These are phyloP conservation scores for Musa itinerans DNA, from an alignment of 176 grass and related monocot species.

Conservation along the genomic window DNA sequence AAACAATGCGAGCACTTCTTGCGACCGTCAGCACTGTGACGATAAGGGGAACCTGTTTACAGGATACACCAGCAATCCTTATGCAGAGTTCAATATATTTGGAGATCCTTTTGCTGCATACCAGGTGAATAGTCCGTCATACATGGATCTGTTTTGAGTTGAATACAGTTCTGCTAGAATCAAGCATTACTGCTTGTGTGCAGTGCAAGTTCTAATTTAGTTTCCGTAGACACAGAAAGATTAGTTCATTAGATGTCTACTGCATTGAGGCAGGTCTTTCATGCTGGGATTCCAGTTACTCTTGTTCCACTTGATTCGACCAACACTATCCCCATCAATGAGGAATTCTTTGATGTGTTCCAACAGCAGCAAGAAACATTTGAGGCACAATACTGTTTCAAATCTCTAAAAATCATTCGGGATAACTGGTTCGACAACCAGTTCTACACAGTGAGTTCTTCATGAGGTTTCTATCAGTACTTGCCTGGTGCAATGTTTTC, in stretches of 20 bases:
- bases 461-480: neutral
- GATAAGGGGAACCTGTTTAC: conserved; percentile 78
- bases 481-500: neutral
- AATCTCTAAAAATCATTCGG: conserved; percentile 61
- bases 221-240: too few relatives aligned
- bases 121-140: conserved; percentile 37
- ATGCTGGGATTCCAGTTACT: conserved; percentile 77
- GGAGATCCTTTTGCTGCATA: conserved; percentile 86
- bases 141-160: neutral
- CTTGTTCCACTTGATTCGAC: conserved; percentile 89
- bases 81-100: conserved; percentile 89
- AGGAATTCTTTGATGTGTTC: conserved; percentile 65
- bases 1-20: conserved; percentile 30
- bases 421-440: conserved; percentile 64
- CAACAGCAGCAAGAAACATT: conserved; percentile 48
- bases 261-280: conserved; percentile 41
- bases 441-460: conserved; percentile 45
- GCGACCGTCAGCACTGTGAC: conserved; percentile 48
- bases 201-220: too few relatives aligned
- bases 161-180: neutral
- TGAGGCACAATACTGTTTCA: conserved; percentile 68
- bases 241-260: neutral
- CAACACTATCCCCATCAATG: conserved; percentile 68
- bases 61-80: conserved; percentile 50
- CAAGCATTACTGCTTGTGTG: too few relatives aligned